Base-by-base conservation (phyloP, 108 stramenopile species). In the Cyclotella atomus region DNA sequence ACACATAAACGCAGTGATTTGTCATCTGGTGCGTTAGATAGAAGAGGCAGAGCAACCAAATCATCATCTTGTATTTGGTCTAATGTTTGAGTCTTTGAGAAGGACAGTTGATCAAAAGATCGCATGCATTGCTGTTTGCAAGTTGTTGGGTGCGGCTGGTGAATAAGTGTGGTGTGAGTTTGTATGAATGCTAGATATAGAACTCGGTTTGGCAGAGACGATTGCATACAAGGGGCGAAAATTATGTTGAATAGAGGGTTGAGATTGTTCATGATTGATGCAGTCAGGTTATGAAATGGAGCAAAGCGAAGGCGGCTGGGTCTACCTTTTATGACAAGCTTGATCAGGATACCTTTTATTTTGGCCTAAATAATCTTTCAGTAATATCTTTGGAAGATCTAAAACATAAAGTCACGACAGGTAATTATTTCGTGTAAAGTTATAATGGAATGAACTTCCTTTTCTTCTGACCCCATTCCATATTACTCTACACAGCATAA, bases 1-100 rank as follows among this genome's bases (percentile, higher is more conserved):
- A 73, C 73, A 27, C 73, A 73, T 19, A 73, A 35, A 64, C 73
- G 32, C 34, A 73, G 25, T 38, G 45, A 4, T 3, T 57, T 43
- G 0, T 36, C 21, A 20, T n/a, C 0, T 65, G 61, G 6, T 14
- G 43, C 2, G 0, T 53, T 49, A 20, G 24, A 4, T 28, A 59
- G 63, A 45, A 73, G 55, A 4, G 73, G 73, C 19, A 73, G 34
- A 29, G 73, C 73, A 28, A 73, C 34, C 29, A 73, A 62, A 56
- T 73, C 62, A 44, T 73, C 73, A 43, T 73, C 73, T 44, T 49
- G 62, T 34, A 73, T 28, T 44, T 53, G 49, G 44, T 73, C 60
- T 27, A 61, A 43, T 20, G 60, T 25, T 35, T 47, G 60, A 16
- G 28, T 59, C 29, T 56, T 43, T 25, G 56, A 29, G 15, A 15